Evolutionary conservation across 2,329 filamentous ascomycete genomes (phyloP).

Genomic region (Alternaria viburni): DNA sequence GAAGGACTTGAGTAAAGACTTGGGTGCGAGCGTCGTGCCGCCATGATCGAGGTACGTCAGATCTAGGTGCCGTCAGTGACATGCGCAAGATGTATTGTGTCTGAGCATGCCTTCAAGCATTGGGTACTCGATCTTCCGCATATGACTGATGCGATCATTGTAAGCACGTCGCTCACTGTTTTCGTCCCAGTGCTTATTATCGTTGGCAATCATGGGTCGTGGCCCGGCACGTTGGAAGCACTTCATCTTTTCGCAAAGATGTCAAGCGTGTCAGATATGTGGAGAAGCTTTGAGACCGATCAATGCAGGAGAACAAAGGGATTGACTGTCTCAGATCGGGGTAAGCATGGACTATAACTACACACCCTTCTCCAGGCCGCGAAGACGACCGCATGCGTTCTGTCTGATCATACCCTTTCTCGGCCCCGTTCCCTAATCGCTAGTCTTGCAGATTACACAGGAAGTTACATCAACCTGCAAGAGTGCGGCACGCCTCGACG

Average conservation of each 20-base stretch:
- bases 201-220: not conserved
- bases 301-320: not conserved
- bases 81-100: not conserved
- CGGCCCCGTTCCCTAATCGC: not conserved
- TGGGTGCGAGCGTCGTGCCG: slow-evolving; percentile 55
- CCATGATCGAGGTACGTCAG: slow-evolving; percentile 59
- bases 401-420: not conserved
- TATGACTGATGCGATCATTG: slow-evolving; percentile 13
- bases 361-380: not conserved
- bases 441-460: not conserved
- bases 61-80: slow-evolving; percentile 6
- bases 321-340: not conserved
- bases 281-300: not conserved
- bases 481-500: not conserved
- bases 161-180: slow-evolving; percentile 14
- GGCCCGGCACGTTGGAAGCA: not conserved
- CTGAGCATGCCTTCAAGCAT: slow-evolving; percentile 31
- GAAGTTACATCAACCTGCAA: not conserved
- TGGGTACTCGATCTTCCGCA: slow-evolving; percentile 31
- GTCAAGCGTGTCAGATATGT: not conserved
- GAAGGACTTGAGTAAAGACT: slow-evolving; percentile 64
- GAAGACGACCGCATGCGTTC: not conserved
- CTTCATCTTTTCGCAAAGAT: not conserved
- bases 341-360: slow-evolving; percentile 1
- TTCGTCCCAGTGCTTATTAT: not conserved